A percentile compares a stretch with the other conserved stretches of the same genome.
phyloP scores from a whole-genome alignment of 192 early-diverging fungal species.

The Irineochytrium annulatum region DNA sequence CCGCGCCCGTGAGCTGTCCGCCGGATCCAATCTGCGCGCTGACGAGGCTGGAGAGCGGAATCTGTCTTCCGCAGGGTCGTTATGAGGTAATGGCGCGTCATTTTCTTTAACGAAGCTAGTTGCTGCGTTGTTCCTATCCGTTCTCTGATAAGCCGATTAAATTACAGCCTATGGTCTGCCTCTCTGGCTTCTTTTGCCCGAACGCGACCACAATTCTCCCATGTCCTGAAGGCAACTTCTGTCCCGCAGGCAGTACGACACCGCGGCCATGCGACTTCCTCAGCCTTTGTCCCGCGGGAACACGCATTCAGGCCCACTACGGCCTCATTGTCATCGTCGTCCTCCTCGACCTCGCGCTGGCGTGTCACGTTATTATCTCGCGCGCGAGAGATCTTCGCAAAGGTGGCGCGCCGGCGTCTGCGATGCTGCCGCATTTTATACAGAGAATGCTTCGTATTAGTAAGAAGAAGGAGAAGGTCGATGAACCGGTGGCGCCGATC shows the following conservation, averaged over 20 bases:
- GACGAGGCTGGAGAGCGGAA: constrained; percentile 9
- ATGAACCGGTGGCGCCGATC: no score
- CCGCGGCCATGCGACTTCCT: constrained; percentile 26
- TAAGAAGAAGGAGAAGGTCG: no score
- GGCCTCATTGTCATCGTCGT: constrained; percentile 12
- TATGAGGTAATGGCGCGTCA: constrained; percentile 3
- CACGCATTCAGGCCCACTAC: constrained; percentile 14
- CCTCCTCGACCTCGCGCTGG: constrained; percentile 22
- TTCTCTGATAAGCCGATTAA: no score
- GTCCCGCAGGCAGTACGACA: constrained; percentile 8
- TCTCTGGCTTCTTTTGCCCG: constrained; percentile 35
- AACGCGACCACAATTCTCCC: constrained; percentile 17
- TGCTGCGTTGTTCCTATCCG: no score
- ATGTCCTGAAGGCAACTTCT: constrained; percentile 15
- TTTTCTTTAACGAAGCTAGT: no score
- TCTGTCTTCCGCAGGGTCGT: neutral
- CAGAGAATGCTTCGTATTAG: no score
- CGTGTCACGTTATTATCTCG: no score
- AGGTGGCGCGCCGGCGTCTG: no score
- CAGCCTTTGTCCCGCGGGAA: constrained; percentile 31
- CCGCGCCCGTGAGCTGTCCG: constrained; percentile 29
- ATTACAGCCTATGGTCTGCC: constrained; percentile 41
- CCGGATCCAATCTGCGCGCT: constrained; percentile 20
- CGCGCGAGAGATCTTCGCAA: no score
- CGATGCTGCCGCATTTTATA: no score